These are phyloP conservation scores for Eucalyptus curtisii DNA, from an alignment of 345 rosid genomes.

Conservation along the genomic window DNA sequence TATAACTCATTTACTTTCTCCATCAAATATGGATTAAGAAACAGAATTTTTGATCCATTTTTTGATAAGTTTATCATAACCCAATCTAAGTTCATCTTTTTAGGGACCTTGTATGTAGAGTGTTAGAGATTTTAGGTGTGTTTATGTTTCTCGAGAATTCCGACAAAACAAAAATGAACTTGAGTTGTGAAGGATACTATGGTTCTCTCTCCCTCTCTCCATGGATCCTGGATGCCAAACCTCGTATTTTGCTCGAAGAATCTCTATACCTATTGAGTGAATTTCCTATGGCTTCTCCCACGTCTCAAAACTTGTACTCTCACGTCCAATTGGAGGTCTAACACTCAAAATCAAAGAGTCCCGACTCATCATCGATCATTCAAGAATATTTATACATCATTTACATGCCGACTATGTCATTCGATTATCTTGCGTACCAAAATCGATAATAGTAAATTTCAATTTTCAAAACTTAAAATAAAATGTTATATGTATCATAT, in stretches of 20 bases:
- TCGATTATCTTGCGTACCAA: neutral
- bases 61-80: neutral
- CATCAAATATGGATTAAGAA: rapidly evolving
- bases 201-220: neutral
- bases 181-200: neutral
- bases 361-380: neutral
- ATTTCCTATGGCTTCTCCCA: rapidly evolving
- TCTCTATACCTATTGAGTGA: neutral
- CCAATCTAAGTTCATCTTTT: neutral
- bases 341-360: neutral
- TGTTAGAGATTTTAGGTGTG: too few relatives aligned
- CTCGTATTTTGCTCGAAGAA: neutral
- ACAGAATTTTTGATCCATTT: rapidly evolving
- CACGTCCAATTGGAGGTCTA: neutral
- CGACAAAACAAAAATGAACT: neutral
- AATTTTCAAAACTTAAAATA: too few relatives aligned
- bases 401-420: neutral
- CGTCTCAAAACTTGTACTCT: neutral
- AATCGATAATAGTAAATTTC: too few relatives aligned
- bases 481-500: too few relatives aligned
- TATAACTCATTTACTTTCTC: too few relatives aligned
- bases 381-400: neutral
- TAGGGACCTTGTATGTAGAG: rapidly evolving
- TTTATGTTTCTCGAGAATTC: neutral
- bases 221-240: neutral